Evolutionary conservation across 2,329 filamentous ascomycete species (phyloP).

Genomic region (Zymoseptoria pseudotritici): DNA sequence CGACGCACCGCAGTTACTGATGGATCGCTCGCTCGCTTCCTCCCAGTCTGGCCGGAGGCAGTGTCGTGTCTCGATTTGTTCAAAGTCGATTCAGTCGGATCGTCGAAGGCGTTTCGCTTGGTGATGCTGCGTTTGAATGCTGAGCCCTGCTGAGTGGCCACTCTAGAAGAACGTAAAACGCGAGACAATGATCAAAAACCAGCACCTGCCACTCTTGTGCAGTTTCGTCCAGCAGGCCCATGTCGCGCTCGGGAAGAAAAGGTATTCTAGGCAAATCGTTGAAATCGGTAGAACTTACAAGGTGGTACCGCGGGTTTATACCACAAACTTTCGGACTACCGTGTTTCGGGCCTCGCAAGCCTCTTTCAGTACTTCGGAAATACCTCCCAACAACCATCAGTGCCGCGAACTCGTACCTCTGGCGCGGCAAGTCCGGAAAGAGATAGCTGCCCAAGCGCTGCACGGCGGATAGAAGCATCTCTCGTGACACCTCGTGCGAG

Average conservation of each 20-base stretch:
- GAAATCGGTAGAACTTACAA: not conserved
- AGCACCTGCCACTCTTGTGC: too few species aligned
- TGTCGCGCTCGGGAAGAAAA: not conserved
- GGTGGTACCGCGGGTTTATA: not conserved
- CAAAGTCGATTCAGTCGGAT: too few species aligned
- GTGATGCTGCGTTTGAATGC: too few species aligned
- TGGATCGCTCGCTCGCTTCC: too few species aligned
- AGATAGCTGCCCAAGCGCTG: not conserved
- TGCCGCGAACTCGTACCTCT: not conserved
- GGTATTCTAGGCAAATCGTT: not conserved
- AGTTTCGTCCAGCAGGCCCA: not conserved
- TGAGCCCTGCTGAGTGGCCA: too few species aligned
- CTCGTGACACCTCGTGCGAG: not conserved
- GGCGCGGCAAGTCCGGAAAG: too few species aligned
- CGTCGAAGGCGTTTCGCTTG: too few species aligned
- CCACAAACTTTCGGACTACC: not conserved
- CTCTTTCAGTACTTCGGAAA: not conserved
- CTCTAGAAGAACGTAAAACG: too few species aligned
- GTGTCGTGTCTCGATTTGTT: too few species aligned
- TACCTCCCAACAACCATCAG: not conserved
- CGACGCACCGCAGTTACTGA: too few species aligned
- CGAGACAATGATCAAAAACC: too few species aligned
- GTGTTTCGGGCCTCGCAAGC: not conserved
- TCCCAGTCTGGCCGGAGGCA: too few species aligned
- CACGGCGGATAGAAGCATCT: not conserved